phyloP scores from a whole-genome alignment of 257 asterid genomes.

The Echium plantagineum region DNA sequence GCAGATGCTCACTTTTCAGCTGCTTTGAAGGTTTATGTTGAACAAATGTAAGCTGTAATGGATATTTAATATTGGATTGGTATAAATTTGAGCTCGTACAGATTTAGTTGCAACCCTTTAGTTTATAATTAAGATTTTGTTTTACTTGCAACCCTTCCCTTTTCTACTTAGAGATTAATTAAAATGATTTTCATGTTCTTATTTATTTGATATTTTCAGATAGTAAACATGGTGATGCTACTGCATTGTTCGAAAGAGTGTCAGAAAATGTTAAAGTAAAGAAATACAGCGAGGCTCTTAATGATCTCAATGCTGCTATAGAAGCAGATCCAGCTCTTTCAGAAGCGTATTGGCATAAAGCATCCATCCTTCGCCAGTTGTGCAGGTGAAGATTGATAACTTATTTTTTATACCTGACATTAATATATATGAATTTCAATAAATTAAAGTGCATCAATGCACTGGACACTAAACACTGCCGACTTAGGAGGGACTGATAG shows the following conservation, averaged over 20 bases:
- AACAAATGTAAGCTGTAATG: too few relatives aligned
- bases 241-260: conserved; percentile 68
- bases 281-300: conserved; percentile 77
- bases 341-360: conserved; percentile 71
- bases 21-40: too few relatives aligned
- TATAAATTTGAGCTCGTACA: too few relatives aligned
- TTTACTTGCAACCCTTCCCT: too few relatives aligned
- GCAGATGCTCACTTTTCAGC: too few relatives aligned
- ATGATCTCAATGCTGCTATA: conserved; percentile 75
- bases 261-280: conserved; percentile 65
- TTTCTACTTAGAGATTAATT: neutral
- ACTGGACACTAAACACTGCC: too few relatives aligned
- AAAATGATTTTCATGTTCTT: neutral
- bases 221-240: conserved; percentile 56
- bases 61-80: too few relatives aligned
- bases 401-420: neutral
- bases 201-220: conserved; percentile 25
- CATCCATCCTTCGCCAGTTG: conserved; percentile 68
- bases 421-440: too few relatives aligned
- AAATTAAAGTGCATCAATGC: too few relatives aligned
- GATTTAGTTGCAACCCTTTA: too few relatives aligned
- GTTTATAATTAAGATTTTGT: too few relatives aligned
- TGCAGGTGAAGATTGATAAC: conserved; percentile 49
- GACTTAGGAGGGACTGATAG: too few relatives aligned
- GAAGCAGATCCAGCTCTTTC: conserved; percentile 76